Evolutionary conservation across 305 asterid genomes (phyloP), one percentile per base, ranked within the genome.

Genomic region (Coffea humblotiana): DNA sequence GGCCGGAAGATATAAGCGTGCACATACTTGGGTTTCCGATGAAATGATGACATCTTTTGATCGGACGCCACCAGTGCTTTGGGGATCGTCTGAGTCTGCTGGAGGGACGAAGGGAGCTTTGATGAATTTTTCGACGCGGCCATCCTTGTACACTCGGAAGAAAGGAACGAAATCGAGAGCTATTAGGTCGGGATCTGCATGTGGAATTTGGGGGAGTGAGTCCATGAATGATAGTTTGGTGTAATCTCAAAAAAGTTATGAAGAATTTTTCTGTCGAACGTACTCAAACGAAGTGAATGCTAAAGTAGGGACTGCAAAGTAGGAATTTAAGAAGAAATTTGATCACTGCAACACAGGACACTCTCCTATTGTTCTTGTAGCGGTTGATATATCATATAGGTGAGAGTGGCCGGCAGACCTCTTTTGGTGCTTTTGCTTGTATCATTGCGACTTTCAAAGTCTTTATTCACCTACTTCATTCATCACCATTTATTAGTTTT

Each of bases 1-100:
- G n/a, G 71, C 78, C 8, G 96, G 94, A 81, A 90, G 90, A 89
- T 67, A 93, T 3, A 93, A 9, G 40, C 97, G 79, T 8, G 88
- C 91, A 3, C 89, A 78, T 18, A 89, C 80, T 2, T 80, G 74
- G 77, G 77, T 80, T 51, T 83, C 84, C 35, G 89, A 89, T 23
- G 86, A 85, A 82, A 92, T 58, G 71, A 78, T 64, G 79, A 87
- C 87, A 82, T 92, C 97, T 81, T 80, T 88, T 19, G 96, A 93
- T 3, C 60, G 29, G 81, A 91, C 89, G 83, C 79, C 89, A 84
- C 79, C 88, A 75, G 88, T 88, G 6, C 40, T 29, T 40, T 40
- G 43, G 71, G 85, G 89, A 75, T 93, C 85, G 84, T 78, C 75
- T 10, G 25, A 58, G 11, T 58, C 64, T 1, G 95, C 84, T 0